These are phyloP conservation scores for Saturnispora diversa DNA, from an alignment of 805 yeast species.

Conservation along the genomic window DNA sequence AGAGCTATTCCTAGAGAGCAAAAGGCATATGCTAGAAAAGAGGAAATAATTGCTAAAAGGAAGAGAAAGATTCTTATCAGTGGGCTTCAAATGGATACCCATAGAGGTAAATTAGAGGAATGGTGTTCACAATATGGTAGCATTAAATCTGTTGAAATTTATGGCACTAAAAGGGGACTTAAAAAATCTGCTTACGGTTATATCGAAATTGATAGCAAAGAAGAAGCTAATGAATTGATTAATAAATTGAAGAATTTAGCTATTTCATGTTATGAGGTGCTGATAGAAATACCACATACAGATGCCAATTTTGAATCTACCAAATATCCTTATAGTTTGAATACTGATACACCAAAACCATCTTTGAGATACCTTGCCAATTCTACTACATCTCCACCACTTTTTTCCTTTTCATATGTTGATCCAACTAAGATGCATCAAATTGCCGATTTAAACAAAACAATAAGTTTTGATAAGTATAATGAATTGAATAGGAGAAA, in stretches of 20 bases:
- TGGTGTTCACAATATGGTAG: constrained; percentile 23
- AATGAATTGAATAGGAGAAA: constrained; percentile 10
- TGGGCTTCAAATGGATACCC: constrained; percentile 20
- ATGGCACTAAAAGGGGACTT: constrained; percentile 14
- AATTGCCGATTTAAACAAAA: constrained; percentile 22
- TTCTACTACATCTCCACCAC: no score
- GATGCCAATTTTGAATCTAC: constrained; percentile 12
- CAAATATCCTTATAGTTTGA: constrained; percentile 11
- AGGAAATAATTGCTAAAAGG: constrained; percentile 16
- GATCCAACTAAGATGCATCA: constrained; percentile 24
- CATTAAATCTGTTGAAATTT: constrained; percentile 24
- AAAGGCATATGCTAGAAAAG: constrained; percentile 21
- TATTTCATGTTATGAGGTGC: constrained; percentile 25
- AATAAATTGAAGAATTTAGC: constrained; percentile 19
- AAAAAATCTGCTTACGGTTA: constrained; percentile 24
- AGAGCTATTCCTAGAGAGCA: constrained; percentile 30
- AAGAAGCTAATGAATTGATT: constrained; percentile 22
- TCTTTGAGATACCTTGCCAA: no score
- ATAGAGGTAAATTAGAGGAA: constrained; percentile 20
- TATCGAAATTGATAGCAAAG: constrained; percentile 23
- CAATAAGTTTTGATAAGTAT: constrained; percentile 19
- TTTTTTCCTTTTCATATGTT: constrained; percentile 23
- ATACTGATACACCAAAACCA: background rate
- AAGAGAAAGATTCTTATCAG: constrained; percentile 24
- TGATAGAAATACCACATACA: constrained; percentile 22